Conservation (phyloP, 2,329 filamentous ascomycete genomes). For the Chaetomiaceae sp. region DNA sequence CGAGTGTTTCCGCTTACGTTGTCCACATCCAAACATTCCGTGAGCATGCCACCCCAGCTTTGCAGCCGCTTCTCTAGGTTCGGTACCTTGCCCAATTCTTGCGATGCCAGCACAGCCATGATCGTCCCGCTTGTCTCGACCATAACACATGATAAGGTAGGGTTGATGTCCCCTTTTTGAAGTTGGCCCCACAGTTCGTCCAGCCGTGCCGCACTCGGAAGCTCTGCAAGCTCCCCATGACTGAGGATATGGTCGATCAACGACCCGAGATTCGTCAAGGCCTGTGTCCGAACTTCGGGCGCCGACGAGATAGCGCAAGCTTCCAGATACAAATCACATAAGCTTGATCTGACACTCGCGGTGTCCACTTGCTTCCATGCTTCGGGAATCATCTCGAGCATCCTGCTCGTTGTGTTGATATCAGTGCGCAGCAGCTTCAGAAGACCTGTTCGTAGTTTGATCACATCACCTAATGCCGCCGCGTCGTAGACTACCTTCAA, state of each 20-base stretch:
- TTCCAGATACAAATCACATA: slow-evolving; percentile 43
- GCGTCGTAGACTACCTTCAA: slow-evolving; percentile 37
- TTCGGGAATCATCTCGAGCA: slow-evolving; percentile 37
- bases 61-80: slow-evolving; percentile 15
- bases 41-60: slow-evolving; percentile 24
- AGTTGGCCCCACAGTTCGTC: slow-evolving; percentile 38
- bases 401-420: slow-evolving; percentile 39
- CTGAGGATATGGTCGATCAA: slow-evolving; percentile 41
- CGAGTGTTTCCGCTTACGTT: slow-evolving; percentile 19
- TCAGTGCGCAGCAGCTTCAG: slow-evolving; percentile 37
- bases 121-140: slow-evolving; percentile 46
- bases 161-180: slow-evolving; percentile 36
- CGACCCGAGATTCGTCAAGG: slow-evolving; percentile 45
- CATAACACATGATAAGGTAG: slow-evolving; percentile 46
- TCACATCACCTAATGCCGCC: slow-evolving; percentile 16
- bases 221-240: slow-evolving; percentile 22
- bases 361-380: slow-evolving; percentile 25
- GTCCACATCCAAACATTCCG: slow-evolving; percentile 22
- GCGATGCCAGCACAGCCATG: slow-evolving; percentile 32
- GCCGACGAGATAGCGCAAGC: slow-evolving; percentile 37
- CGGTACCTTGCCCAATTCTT: background rate
- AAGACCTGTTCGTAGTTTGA: slow-evolving; percentile 31
- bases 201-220: slow-evolving; percentile 36
- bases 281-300: slow-evolving; percentile 44
- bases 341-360: slow-evolving; percentile 5